These are phyloP conservation scores for Paratinospora sagittata DNA, from an alignment of 164 flowering plant species.

Conservation along the genomic window DNA sequence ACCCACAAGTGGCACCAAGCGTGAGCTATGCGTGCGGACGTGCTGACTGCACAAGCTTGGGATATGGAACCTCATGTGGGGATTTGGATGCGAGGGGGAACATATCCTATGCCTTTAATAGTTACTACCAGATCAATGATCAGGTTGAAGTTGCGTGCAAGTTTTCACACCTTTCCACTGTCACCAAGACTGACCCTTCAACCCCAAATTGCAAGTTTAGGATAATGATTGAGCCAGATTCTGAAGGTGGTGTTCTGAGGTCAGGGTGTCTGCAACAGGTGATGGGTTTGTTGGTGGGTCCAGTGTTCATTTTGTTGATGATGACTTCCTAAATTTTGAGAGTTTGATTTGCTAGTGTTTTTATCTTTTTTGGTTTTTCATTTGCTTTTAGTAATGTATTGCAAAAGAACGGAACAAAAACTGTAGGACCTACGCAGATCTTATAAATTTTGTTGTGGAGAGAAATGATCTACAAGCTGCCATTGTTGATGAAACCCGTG, in stretches of 20 bases:
- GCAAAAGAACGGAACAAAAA: background rate
- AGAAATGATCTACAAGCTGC: background rate
- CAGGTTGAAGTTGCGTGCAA: slow-evolving; percentile 68
- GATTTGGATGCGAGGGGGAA: slow-evolving; percentile 58
- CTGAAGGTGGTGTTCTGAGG: slow-evolving; percentile 24
- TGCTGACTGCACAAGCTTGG: slow-evolving; percentile 80
- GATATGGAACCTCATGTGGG: slow-evolving; percentile 66
- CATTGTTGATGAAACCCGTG: background rate
- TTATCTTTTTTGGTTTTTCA: background rate
- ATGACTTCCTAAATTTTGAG: slow-evolving; percentile 16
- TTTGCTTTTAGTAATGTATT: background rate
- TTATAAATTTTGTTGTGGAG: background rate
- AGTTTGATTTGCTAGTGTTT: background rate
- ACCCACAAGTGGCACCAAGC: slow-evolving; percentile 46
- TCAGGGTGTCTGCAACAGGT: slow-evolving; percentile 7
- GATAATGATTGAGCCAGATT: slow-evolving; percentile 55
- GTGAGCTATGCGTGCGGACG: slow-evolving; percentile 72
- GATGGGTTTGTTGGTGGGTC: slow-evolving; percentile 10
- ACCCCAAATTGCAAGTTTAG: slow-evolving; percentile 43
- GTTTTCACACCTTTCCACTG: slow-evolving; percentile 41
- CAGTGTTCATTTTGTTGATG: slow-evolving; percentile 22
- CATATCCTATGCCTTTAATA: slow-evolving; percentile 79
- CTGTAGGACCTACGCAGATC: background rate
- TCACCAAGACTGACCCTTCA: slow-evolving; percentile 57
- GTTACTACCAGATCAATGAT: slow-evolving; percentile 63